Percentiles rank a stretch among this genome's conserved stretches.
phyloP scores from a whole-genome alignment of 352 stramenopile genomes.

The Lagenidium giganteum region DNA sequence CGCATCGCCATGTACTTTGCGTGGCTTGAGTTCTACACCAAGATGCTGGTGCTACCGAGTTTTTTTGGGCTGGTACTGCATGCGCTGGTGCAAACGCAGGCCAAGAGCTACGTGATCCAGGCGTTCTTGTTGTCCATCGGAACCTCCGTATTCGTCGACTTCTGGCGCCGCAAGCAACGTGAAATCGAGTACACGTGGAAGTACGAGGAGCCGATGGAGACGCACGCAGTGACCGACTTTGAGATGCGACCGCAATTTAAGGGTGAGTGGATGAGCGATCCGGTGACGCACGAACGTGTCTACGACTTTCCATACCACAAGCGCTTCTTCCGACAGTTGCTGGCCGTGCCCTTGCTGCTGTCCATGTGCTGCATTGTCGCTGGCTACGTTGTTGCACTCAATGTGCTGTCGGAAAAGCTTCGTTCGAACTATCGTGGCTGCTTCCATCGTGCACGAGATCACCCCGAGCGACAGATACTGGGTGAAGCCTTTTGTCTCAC shows the following conservation, averaged over 20 bases:
- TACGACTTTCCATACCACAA: conserved; percentile 64
- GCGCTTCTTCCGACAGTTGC: conserved; percentile 36
- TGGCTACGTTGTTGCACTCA: conserved; percentile 45
- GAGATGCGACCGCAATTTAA: conserved; percentile 42
- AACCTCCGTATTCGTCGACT: conserved; percentile 56
- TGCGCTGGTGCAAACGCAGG: conserved; percentile 29
- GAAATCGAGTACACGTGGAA: conserved; percentile 54
- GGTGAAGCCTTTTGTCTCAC: conserved; percentile 29
- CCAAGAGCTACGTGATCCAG: conserved; percentile 37
- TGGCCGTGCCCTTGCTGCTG: conserved; percentile 45
- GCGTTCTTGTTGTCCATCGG: conserved; percentile 46
- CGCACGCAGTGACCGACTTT: conserved; percentile 23
- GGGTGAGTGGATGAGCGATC: conserved; percentile 51
- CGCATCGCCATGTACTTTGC: conserved; percentile 73
- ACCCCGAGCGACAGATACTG: background rate
- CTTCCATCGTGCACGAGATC: no score
- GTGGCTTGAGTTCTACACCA: conserved; percentile 85
- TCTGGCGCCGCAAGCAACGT: conserved; percentile 44
- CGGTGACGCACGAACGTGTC: conserved; percentile 27
- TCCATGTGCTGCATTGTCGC: conserved; percentile 54
- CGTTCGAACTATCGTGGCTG: conserved; percentile 29
- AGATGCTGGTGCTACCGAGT: conserved; percentile 54
- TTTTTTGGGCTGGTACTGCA: conserved; percentile 50
- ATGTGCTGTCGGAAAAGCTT: conserved; percentile 53
- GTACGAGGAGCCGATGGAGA: conserved; percentile 34